Percentiles rank a stretch among this genome's conserved stretches.
Conservation (phyloP, 2,329 filamentous ascomycete species). For the Venturia effusa region DNA sequence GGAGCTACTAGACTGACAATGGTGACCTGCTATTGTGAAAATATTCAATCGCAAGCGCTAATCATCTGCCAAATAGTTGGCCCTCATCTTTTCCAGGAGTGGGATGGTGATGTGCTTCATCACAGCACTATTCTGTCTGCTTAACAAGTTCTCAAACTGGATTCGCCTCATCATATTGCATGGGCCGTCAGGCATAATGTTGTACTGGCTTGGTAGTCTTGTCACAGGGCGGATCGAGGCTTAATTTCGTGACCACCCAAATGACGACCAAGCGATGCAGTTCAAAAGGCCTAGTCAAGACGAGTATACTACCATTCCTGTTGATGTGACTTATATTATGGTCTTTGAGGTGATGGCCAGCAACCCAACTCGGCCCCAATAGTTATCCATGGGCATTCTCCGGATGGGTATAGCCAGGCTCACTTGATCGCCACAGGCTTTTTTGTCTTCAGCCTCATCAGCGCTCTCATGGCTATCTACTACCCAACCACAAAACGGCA, state of each 20-base stretch:
- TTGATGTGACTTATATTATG: background rate
- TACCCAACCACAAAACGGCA: background rate
- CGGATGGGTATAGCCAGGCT: background rate
- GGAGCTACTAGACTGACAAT: too few species aligned
- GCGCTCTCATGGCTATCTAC: background rate
- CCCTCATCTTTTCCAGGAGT: too few species aligned
- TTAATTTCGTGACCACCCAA: background rate
- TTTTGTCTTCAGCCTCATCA: background rate
- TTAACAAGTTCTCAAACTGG: background rate
- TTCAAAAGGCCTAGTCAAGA: background rate
- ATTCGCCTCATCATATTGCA: background rate
- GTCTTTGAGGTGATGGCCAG: background rate
- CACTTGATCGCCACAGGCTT: background rate
- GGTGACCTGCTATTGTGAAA: too few species aligned
- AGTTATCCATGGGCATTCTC: background rate
- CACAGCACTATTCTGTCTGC: too few species aligned
- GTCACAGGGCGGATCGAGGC: background rate
- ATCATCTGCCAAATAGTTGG: too few species aligned
- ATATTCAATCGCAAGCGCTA: too few species aligned
- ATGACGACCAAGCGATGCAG: background rate
- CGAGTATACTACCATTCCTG: background rate
- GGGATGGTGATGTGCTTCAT: too few species aligned
- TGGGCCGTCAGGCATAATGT: background rate
- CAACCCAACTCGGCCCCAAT: conserved; percentile 1
- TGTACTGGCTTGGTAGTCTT: background rate